phyloP scores from a whole-genome alignment of 371 early-diverging fungal species.

The Dinochytrium kinnereticum region DNA sequence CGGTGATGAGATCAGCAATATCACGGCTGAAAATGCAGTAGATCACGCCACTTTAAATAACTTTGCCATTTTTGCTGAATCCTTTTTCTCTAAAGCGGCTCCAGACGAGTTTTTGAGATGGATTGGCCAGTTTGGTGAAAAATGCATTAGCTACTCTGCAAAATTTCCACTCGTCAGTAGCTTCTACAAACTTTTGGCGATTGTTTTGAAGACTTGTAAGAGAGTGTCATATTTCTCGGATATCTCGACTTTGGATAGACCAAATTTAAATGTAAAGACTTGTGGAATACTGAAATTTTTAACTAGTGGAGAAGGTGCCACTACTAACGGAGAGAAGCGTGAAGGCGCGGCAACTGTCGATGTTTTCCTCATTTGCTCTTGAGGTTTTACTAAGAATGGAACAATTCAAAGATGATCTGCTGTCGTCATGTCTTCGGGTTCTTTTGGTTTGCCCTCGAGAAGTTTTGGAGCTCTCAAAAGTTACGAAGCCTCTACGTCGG shows the following conservation, averaged over 20 bases:
- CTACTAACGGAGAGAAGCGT: not conserved
- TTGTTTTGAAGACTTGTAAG: constrained; percentile 51
- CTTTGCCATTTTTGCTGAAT: constrained; percentile 69
- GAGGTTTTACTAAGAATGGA: constrained; percentile 68
- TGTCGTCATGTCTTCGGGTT: constrained; percentile 69
- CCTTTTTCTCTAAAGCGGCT: constrained; percentile 58
- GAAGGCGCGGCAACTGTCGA: not conserved
- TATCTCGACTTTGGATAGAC: not conserved
- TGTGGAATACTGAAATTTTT: not conserved
- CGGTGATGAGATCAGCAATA: constrained; percentile 23
- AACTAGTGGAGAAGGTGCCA: not conserved
- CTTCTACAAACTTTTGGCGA: constrained; percentile 71
- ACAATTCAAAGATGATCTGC: constrained; percentile 78
- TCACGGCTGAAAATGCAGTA: constrained; percentile 64
- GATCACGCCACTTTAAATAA: constrained; percentile 75
- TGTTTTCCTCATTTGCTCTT: constrained; percentile 34
- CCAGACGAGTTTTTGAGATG: constrained; percentile 60
- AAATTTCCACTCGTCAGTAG: constrained; percentile 72
- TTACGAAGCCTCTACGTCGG: constrained; percentile 63
- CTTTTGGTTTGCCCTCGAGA: constrained; percentile 67
- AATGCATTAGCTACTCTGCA: constrained; percentile 60
- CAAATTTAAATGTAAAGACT: not conserved
- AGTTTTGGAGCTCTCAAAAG: constrained; percentile 57
- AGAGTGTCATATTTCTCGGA: not conserved
- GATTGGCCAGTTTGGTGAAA: constrained; percentile 62